Evolutionary conservation across 2,329 filamentous ascomycete species (phyloP).

Genomic region (Huntiella savannae): DNA sequence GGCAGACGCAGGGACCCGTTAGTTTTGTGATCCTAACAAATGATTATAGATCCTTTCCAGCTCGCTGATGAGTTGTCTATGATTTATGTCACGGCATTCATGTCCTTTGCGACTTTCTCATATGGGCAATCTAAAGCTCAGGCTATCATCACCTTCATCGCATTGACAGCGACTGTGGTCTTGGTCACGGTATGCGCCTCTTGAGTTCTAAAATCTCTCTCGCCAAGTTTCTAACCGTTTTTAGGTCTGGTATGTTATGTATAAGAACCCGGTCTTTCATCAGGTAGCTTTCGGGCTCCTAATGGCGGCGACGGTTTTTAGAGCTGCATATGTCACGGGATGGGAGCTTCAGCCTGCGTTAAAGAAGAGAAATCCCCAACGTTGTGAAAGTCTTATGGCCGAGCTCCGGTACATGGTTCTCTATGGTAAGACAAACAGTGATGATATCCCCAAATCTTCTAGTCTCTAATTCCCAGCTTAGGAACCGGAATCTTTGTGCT

Average conservation of each 20-base stretch:
- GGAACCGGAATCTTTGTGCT: slow-evolving; percentile 53
- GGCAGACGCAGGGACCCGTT: slow-evolving; percentile 12
- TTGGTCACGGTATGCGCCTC: slow-evolving; percentile 44
- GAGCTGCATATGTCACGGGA: slow-evolving; percentile 60
- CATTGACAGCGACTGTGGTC: slow-evolving; percentile 34
- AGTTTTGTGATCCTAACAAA: background rate
- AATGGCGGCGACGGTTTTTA: slow-evolving; percentile 49
- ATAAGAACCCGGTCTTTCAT: slow-evolving; percentile 68
- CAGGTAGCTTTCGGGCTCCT: slow-evolving; percentile 60
- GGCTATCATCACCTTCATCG: slow-evolving; percentile 34
- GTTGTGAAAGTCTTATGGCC: slow-evolving; percentile 28
- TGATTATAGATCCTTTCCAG: slow-evolving; percentile 22
- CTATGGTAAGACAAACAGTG: slow-evolving; percentile 21
- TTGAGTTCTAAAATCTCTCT: background rate
- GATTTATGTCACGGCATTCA: slow-evolving; percentile 39
- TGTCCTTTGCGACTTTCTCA: slow-evolving; percentile 50
- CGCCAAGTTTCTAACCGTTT: background rate
- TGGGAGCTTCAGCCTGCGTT: slow-evolving; percentile 26
- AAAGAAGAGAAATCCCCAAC: slow-evolving; percentile 27
- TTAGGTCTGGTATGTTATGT: slow-evolving; percentile 47
- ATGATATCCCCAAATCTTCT: background rate
- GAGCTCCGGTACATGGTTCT: slow-evolving; percentile 62
- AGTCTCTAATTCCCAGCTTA: background rate
- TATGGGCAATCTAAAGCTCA: slow-evolving; percentile 38
- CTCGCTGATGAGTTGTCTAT: slow-evolving; percentile 40